Base-by-base conservation (phyloP, 1,139 yeast genomes). In the Candida anutae region DNA sequence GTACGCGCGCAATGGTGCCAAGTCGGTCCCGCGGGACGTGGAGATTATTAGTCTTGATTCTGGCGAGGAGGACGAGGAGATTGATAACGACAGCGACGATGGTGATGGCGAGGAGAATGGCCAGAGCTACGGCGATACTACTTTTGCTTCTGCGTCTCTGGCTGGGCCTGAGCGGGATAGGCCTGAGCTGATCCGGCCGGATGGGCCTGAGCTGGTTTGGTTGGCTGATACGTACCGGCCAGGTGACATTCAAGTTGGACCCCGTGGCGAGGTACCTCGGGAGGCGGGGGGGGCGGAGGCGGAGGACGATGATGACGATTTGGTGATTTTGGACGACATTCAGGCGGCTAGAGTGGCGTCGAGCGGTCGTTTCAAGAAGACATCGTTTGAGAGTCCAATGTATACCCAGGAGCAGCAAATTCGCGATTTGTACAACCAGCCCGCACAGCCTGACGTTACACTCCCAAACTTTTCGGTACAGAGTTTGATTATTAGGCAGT, bases 401-500 rank as follows among this genome's bases (percentile, higher is more conserved):
- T 8, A 17, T 8, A 8, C 8, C n/a, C 13, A 21, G 13, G 13
- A 10, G 23, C 13, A 21, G 8, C n/a, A 12, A 6, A 10, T 10
- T 15, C 8, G 26, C 6, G 15, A n/a, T 15, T 21, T 3, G 19
- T 53, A 34, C 34, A 57, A 59, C 31, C 37, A 39, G 21, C 66
- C 68, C 1, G 62, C 64, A 1, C 60, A 56, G 0, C 48, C 51
- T 9, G 63, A 58, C 23, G 43, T 40, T 9, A 34, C 46, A 2
- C 42, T 34, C 19, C 35, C 21, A 18, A 26, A 16, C 16, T 23
- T 28, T 16, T 16, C 28, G 2, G 28, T 31, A 8, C 20, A 22
- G 3, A 17, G 22, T 5, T 19, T 32, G 6, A 26, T 15, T 4
- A 27, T 31, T 6, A 25, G 23, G 14, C 34, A 38, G 28, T 31